Percentiles rank a stretch among this genome's conserved stretches.
Evolutionary conservation across 176 grass and related monocot genomes (phyloP).

Genomic region (Musa troglodytarum): DNA sequence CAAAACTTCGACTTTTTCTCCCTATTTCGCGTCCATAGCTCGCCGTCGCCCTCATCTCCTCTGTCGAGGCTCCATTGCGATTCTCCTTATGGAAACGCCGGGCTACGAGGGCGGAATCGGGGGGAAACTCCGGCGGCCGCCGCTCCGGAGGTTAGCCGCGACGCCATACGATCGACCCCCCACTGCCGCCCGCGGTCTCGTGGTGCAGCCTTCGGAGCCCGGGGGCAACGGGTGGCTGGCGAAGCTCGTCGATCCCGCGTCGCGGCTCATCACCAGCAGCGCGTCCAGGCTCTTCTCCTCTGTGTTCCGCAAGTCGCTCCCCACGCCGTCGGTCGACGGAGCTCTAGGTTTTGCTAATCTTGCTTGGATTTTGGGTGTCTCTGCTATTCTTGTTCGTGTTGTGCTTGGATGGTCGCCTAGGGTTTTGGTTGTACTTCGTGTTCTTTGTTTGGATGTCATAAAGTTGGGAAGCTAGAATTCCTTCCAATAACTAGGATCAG

Average conservation of each 20-base stretch:
- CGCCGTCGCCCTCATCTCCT: background rate
- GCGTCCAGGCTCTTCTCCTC: conserved; percentile 69
- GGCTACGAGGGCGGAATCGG: conserved; percentile 33
- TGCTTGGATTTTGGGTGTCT: background rate
- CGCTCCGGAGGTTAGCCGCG: conserved; percentile 18
- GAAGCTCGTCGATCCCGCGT: conserved; percentile 72
- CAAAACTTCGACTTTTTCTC: background rate
- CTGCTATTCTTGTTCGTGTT: background rate
- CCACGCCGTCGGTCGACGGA: background rate
- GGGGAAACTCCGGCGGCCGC: conserved; percentile 67
- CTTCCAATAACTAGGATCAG: background rate
- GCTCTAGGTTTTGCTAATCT: conserved; percentile 23
- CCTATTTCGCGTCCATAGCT: background rate
- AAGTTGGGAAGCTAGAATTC: background rate
- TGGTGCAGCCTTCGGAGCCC: conserved; percentile 7
- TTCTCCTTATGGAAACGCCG: background rate
- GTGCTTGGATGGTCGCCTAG: background rate
- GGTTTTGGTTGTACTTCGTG: background rate
- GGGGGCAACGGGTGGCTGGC: conserved; percentile 51
- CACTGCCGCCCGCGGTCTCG: conserved; percentile 22
- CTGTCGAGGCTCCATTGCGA: background rate
- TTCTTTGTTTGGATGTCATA: background rate
- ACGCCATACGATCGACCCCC: conserved; percentile 64
- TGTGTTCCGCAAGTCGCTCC: conserved; percentile 60
- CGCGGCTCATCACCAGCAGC: conserved; percentile 59